phyloP scores from a whole-genome alignment of 2,329 filamentous ascomycete genomes.

The Claviceps lovelessii region DNA sequence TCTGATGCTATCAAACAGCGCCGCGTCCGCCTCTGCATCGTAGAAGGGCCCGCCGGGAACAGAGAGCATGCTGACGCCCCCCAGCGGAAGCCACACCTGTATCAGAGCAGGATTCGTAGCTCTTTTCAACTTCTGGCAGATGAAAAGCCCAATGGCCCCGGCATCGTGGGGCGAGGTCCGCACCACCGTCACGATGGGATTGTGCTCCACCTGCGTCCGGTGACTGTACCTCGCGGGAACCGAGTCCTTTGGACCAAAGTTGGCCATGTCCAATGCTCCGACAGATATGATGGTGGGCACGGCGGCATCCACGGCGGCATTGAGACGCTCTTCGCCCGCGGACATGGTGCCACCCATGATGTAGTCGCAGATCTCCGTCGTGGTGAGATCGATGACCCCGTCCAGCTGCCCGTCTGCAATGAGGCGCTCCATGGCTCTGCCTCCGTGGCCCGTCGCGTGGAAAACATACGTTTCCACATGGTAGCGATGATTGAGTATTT shows the following conservation, averaged over 20 bases:
- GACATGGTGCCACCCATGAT: constrained; percentile 48
- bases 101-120: constrained; percentile 26
- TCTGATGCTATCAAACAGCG: constrained; percentile 38
- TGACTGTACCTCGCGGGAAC: constrained; percentile 40
- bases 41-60: constrained; percentile 39
- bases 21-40: constrained; percentile 26
- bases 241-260: constrained; percentile 42
- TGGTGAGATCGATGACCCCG: constrained; percentile 56
- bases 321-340: constrained; percentile 41
- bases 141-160: constrained; percentile 36
- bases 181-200: constrained; percentile 52
- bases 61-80: constrained; percentile 48
- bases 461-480: constrained; percentile 49
- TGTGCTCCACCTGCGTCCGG: constrained; percentile 48
- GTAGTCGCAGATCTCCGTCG: constrained; percentile 52
- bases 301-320: constrained; percentile 39
- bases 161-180: constrained; percentile 46
- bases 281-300: constrained; percentile 40
- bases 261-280: constrained; percentile 46
- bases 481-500: constrained; percentile 30
- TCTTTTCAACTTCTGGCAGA: constrained; percentile 36
- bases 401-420: constrained; percentile 43
- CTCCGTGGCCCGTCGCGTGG: constrained; percentile 55
- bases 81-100: constrained; percentile 44
- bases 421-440: constrained; percentile 53